Evolutionary conservation across 768 basidiomycete species (phyloP).

Genomic region (Leccinum longicurvipes): DNA sequence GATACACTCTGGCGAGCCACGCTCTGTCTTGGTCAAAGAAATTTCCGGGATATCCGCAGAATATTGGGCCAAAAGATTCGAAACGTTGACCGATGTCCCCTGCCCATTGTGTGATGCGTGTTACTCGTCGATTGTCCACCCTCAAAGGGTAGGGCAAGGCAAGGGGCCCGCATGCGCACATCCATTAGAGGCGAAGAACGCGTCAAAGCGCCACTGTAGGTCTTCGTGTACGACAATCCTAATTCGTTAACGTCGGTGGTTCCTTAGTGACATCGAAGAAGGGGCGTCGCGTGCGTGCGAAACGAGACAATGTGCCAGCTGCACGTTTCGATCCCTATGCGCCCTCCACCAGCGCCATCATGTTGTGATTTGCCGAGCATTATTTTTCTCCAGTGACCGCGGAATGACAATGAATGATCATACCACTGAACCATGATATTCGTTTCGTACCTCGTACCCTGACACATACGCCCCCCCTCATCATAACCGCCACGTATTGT

Average conservation of each 20-base stretch:
- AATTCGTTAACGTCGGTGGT: neutral
- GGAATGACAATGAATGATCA: neutral
- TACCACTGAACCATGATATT: neutral
- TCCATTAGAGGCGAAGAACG: neutral
- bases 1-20: constrained; percentile 1
- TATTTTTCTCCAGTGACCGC: neutral
- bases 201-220: constrained; percentile 8
- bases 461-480: no score
- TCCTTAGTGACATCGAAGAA: constrained; percentile 7
- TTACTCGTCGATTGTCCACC: neutral
- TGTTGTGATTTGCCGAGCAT: neutral
- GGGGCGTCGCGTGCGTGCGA: neutral
- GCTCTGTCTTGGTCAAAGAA: neutral
- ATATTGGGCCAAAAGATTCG: constrained; percentile 6
- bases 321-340: constrained; percentile 6
- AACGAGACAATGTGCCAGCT: neutral
- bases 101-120: constrained; percentile 1
- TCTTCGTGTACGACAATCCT: neutral
- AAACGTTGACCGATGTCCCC: neutral
- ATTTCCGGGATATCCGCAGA: constrained; percentile 2
- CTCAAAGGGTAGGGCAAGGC: neutral
- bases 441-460: neutral
- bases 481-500: neutral
- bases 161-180: neutral
- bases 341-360: constrained; percentile 10